phyloP scores from a whole-genome alignment of 2,329 filamentous ascomycete species.

The Metarhizium album region DNA sequence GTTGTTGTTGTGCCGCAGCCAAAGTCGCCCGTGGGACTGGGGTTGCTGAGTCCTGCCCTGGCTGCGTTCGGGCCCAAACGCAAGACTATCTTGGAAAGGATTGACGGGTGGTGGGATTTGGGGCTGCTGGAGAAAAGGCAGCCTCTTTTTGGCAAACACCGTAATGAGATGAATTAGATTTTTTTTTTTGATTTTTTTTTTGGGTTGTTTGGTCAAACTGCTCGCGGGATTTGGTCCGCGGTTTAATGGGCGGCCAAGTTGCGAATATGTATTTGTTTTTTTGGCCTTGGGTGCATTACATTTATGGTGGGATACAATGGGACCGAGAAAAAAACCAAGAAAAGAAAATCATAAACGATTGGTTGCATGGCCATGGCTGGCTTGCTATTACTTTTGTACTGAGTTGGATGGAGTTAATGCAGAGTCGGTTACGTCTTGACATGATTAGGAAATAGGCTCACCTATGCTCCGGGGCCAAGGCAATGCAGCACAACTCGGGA shows the following conservation, averaged over 20 bases:
- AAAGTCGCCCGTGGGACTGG: constrained; percentile 1
- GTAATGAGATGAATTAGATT: neutral
- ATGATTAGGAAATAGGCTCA: no score
- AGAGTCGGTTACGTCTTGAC: no score
- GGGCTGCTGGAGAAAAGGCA: constrained; percentile 35
- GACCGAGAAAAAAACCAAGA: no score
- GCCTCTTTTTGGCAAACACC: constrained; percentile 18
- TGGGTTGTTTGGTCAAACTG: neutral
- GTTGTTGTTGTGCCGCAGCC: constrained; percentile 8
- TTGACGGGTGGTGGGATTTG: constrained; percentile 47
- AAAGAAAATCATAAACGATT: no score
- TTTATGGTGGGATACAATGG: no score
- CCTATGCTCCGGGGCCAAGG: no score
- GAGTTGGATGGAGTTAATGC: no score
- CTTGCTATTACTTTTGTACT: no score
- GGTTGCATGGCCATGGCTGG: no score
- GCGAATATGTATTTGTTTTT: neutral
- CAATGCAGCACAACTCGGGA: neutral
- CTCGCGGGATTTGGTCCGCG: neutral
- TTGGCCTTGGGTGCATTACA: no score
- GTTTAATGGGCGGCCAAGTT: neutral
- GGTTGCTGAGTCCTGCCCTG: constrained; percentile 5
- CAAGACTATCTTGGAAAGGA: constrained; percentile 35
- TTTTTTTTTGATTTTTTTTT: neutral
- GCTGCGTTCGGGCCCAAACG: constrained; percentile 24